Base-by-base conservation (phyloP, 1,284 basidiomycete genomes). In the Ceratobasidium papillatum region DNA sequence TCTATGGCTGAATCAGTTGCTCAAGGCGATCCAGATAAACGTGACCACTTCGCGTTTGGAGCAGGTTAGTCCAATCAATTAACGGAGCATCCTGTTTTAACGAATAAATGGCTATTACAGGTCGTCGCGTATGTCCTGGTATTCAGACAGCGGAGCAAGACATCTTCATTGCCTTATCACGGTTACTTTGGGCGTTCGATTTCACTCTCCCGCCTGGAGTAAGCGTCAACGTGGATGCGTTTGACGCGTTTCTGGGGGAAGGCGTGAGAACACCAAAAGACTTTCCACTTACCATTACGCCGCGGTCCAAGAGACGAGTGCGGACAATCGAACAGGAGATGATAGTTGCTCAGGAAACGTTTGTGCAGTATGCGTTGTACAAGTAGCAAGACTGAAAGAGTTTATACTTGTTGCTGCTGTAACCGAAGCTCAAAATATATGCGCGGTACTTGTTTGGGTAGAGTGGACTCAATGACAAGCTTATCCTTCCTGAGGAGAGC, bases 31-130 rank as follows among this genome's bases (percentile, higher is more conserved):
- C 66, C 36, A 0, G 17, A 27, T 22, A 71, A 71, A 36, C 66
- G 66, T n/a, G 66, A 59, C 14, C 66, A 71, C 32, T 71, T 71
- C 59, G 66, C 25, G 7, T 71, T 71, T 56, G 66, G 66, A 36
- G 66, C 54, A 17, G 66, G 66, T 59, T 11, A 47, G 54, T 34
- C 47, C 14, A 7, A 30, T 36, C 34, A 8, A 61, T 5, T 41
- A 41, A 14, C 14, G 5, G 38, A 5, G 38, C 14, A n/a, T 41
- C 38, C 5, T 41, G 5, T 41, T 41, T 5, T 7, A 41, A 27
- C 19, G 22, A 66, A 7, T 32, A 51, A 52, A 7, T 19, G 4
- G 7, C 19, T 19, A 41, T 25, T 32, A 22, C 36, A 71, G 66
- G 66, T n/a, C 66, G 66, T 3, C 54, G 52, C n/a, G 38, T 59